Evolutionary conservation across 257 asterid genomes (phyloP).

Genomic region (Galeopsis tetrahit): DNA sequence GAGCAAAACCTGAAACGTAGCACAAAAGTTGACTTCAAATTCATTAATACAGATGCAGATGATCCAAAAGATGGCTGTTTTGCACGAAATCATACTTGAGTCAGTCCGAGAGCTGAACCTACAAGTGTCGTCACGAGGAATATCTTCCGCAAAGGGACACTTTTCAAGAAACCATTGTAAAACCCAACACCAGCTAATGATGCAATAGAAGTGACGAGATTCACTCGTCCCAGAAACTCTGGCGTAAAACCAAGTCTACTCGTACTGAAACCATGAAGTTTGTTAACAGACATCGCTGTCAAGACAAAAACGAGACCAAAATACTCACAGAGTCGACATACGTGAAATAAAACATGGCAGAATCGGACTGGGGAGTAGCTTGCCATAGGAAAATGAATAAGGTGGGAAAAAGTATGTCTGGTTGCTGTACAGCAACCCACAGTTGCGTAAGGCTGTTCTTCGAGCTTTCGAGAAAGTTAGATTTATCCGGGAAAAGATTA

Average conservation of each 20-base stretch:
- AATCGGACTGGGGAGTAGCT: constrained; percentile 91
- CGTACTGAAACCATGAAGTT: constrained; percentile 57
- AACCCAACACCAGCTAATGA: constrained; percentile 84
- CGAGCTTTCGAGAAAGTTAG: constrained; percentile 66
- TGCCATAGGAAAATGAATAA: constrained; percentile 86
- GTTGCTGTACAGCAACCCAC: constrained; percentile 78
- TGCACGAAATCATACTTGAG: constrained; percentile 55
- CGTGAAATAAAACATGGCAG: constrained; percentile 96
- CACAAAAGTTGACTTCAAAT: constrained; percentile 25
- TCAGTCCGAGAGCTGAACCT: constrained; percentile 77
- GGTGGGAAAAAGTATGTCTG: constrained; percentile 80
- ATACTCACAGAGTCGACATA: constrained; percentile 45
- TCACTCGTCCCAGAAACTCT: constrained; percentile 91
- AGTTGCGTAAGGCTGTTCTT: constrained; percentile 59
- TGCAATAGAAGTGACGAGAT: constrained; percentile 81
- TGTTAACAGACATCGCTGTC: constrained; percentile 27
- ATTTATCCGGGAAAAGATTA: constrained; percentile 35
- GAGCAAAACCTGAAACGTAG: constrained; percentile 60
- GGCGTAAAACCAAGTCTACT: constrained; percentile 87
- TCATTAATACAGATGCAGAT: neutral
- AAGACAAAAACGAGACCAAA: constrained; percentile 9
- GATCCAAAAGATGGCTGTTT: constrained; percentile 4
- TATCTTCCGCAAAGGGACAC: constrained; percentile 70
- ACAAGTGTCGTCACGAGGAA: constrained; percentile 66
- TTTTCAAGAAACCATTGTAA: constrained; percentile 78